Base-by-base conservation (phyloP, 768 basidiomycete genomes). In the Rhodotorula kratochvilovae region DNA sequence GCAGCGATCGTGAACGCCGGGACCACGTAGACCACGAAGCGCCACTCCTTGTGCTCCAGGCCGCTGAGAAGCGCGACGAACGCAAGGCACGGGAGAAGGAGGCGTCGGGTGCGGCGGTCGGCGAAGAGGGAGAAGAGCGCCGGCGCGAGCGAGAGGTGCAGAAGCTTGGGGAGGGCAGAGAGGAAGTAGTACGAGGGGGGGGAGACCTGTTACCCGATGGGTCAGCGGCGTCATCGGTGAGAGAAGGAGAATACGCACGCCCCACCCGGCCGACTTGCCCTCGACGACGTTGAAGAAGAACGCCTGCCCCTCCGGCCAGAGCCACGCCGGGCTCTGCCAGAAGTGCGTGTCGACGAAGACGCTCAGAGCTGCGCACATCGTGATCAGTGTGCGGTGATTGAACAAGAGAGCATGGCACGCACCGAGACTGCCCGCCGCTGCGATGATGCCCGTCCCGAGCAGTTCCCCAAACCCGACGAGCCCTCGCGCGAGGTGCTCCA, bases 11-110 rank as follows among this genome's bases (percentile, higher is more conserved):
- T 95, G 80, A 92, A 82, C 4, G 86, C 78, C 0, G 94, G 93
- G 0, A 97, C 85, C 27, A 87, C 84, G 77, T 98, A 98, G 15
- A 92, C 85, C 67, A 98, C 83, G 80, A 99, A 99, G 13, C 96
- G 86, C 96, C 96, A 99, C 81, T 99, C 96, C 79, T 99, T 99
- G 81, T 99, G 96, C 0, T 86, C 88, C 2, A 97, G 82, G 42
- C 79, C 82, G 78, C 92, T 93, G 79, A 98, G 85, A 5, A 88
- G 75, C 5, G 78, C 79, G 15, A 91, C 77, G 70, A 89, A 90
- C 1, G 77, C 67, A 10, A 87, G 36, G 5, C 85, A 82, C 0
- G 88, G 85, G 17, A 84, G 60, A 8, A 88, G 80, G 48, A 89
- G 81, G 6, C 81, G 78, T 7, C 85, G 84, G 55, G 87, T 81